Base-by-base conservation (phyloP, 78 protist genomes). In the Guillardia theta region DNA sequence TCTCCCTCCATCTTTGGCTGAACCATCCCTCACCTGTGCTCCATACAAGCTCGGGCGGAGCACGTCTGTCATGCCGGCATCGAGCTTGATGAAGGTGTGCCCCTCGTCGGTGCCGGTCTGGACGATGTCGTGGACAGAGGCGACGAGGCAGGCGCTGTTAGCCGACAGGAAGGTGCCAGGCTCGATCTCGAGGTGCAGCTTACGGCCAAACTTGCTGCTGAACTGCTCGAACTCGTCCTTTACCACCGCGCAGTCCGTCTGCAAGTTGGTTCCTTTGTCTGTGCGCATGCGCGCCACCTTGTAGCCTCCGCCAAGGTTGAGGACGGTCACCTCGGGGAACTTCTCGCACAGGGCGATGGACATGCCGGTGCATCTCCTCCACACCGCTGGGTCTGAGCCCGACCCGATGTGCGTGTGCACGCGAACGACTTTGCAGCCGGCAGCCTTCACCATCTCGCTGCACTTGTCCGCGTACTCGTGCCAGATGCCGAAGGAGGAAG, bases 331-430 rank as follows among this genome's bases (percentile, higher is more conserved):
- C 4, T 47, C 46, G 48, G 94, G 94, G 41, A 93, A 39, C 94
- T 93, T 78, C 41, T 70, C 83, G 83, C 83, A 70, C n/a, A 70
- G 83, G 0, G 30, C 92, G 76, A 93, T 80, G 30, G 94, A 45
- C 48, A 93, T 54, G 12, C 37, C 48, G 8, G 94, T 19, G 50
- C 44, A 48, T 0, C 30, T 24, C 48, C 54, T 64, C 94, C 94
- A 93, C 27, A 93, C 94, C 12, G 64, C 90, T 1, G 94, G 94
- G 76, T 93, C 94, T 8, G 90, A 70, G 27, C 94, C 94, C 39
- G 90, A 76, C 43, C 94, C 94, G 88, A 93, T 93, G 94, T 93
- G 94, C n/a, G 94, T 93, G 88, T 93, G 94, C 44, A 93, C 41
- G 24, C 94, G 94, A 19, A 78, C 48, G 24, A 78, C 90, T 8